Percentiles rank a stretch among this genome's conserved stretches.
These are phyloP conservation scores for Aspergillus heteromorphus DNA, from an alignment of 495 filamentous ascomycete genomes.

Conservation along the genomic window DNA sequence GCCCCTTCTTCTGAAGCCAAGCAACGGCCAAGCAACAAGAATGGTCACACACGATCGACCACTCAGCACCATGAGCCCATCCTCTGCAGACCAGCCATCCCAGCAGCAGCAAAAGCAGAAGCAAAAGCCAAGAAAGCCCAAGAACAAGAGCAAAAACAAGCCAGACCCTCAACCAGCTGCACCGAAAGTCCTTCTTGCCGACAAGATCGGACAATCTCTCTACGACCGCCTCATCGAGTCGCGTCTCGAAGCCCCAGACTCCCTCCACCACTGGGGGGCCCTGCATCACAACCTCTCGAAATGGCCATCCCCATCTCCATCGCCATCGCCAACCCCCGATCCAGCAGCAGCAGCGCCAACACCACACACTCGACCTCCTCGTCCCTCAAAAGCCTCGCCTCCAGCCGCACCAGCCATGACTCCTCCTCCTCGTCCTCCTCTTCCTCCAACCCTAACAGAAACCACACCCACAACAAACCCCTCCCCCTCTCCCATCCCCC, in stretches of 20 bases:
- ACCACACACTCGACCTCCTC: neutral
- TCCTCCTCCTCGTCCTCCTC: neutral
- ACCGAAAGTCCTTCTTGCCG: neutral
- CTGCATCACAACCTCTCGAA: neutral
- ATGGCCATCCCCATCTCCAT: too few relatives aligned
- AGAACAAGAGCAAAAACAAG: neutral
- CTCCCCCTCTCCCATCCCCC: neutral
- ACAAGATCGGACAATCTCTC: neutral
- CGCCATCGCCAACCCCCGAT: too few relatives aligned
- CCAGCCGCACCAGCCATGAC: slow-evolving; percentile 2
- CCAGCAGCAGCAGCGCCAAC: neutral
- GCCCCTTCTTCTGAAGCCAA: too few relatives aligned
- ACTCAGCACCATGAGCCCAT: too few relatives aligned
- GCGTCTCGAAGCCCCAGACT: neutral
- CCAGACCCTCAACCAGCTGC: neutral
- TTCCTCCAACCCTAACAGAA: neutral
- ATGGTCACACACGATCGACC: too few relatives aligned
- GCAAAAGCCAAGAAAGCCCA: too few relatives aligned
- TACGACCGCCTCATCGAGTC: neutral
- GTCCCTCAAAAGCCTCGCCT: neutral
- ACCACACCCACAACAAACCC: neutral
- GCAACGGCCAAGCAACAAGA: too few relatives aligned
- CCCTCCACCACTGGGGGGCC: neutral
- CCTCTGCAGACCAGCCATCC: too few relatives aligned
- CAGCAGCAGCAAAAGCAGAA: too few relatives aligned